Evolutionary conservation across 805 yeast species (phyloP).

Genomic region (Lipomyces orientalis): DNA sequence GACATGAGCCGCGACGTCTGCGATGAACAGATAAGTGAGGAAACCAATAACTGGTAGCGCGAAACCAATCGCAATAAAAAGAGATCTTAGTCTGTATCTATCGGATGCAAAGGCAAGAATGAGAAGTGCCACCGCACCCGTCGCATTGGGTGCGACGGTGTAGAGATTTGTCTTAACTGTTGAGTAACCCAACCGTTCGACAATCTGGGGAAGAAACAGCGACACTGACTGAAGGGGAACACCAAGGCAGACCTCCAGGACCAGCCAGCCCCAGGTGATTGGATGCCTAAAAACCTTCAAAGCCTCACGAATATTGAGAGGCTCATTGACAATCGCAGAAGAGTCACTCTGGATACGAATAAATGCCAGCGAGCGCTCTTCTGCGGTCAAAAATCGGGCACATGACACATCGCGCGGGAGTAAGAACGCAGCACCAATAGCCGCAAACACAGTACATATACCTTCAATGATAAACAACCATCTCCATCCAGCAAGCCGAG

Average conservation of each 20-base stretch:
- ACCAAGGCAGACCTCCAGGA: slow-evolving; percentile 54
- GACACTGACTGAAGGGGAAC: slow-evolving; percentile 52
- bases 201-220: slow-evolving; percentile 56
- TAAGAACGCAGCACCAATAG: slow-evolving; percentile 42
- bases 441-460: slow-evolving; percentile 46
- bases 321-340: slow-evolving; percentile 49
- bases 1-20: slow-evolving; percentile 50
- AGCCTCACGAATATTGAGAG: slow-evolving; percentile 51
- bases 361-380: slow-evolving; percentile 50
- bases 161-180: slow-evolving; percentile 72
- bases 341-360: slow-evolving; percentile 55
- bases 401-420: slow-evolving; percentile 50
- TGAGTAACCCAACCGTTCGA: slow-evolving; percentile 62
- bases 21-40: slow-evolving; percentile 54
- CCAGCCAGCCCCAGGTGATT: slow-evolving; percentile 53
- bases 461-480: slow-evolving; percentile 56
- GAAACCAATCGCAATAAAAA: slow-evolving; percentile 50
- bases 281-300: slow-evolving; percentile 55
- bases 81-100: slow-evolving; percentile 48
- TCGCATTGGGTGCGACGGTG: slow-evolving; percentile 59
- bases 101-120: slow-evolving; percentile 53
- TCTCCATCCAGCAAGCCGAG: slow-evolving; percentile 55
- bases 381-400: slow-evolving; percentile 50
- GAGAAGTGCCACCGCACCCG: slow-evolving; percentile 54
- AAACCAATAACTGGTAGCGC: slow-evolving; percentile 53